Base-by-base conservation (phyloP, 129 eudicot genomes). In the Saussurea involucrata region DNA sequence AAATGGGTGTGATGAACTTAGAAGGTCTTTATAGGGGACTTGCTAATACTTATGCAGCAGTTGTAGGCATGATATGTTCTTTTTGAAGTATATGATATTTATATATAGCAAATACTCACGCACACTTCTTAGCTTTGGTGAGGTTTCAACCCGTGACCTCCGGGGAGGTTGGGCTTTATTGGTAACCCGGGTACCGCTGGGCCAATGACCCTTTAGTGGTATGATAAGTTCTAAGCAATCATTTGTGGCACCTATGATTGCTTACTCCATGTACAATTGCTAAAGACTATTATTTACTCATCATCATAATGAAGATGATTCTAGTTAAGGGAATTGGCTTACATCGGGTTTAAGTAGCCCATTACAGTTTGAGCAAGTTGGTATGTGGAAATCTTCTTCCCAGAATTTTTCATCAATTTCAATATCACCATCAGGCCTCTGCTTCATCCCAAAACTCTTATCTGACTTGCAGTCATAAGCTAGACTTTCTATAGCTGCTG, bases 351-450 rank as follows among this genome's bases (percentile, higher is more conserved):
- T 93, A 69, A 93, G 84, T 70, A 88, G 79, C 53, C 96, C 98
- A 78, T 84, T 73, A 75, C 98, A 93, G 78, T 81, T 84, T 40
- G 86, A 76, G 81, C 98, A 93, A 78, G 86, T 73, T 29, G 98
- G 98, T 42, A 93, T 88, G 42, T 77, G 74, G 70, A 93, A 90
- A 75, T 89, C 98, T 81, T 91, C 98, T 76, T 95, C 98, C 98
- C 98, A 95, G 79, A 87, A 95, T 74, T 89, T 91, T 83, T 91
- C 98, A 80, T 95, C 94, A 34, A 95, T 91, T 75, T 95, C 98
- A 75, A 95, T 91, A 86, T 95, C 98, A 34, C 97, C 98, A 81
- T 95, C 98, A 72, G 98, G 98, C 78, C 98, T 89, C 63, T 85
- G 88, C 78, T 87, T 95, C 97, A 95, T 91, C 69, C 98, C 97